Percentiles rank a stretch among this genome's conserved stretches.
These are phyloP conservation scores for Calocera viscosa DNA, from an alignment of 768 basidiomycete species.

Conservation along the genomic window DNA sequence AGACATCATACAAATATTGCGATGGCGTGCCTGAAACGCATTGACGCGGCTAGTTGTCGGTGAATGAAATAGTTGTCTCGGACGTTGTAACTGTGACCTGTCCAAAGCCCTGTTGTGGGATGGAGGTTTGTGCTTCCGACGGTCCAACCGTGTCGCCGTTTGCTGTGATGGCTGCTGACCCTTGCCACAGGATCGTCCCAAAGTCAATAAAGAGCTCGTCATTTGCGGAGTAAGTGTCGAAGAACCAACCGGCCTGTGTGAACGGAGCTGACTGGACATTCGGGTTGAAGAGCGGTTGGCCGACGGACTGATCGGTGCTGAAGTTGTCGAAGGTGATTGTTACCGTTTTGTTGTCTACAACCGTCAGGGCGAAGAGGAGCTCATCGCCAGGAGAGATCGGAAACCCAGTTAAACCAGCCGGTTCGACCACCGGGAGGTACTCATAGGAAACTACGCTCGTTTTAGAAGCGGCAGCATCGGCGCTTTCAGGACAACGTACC, in stretches of 20 bases:
- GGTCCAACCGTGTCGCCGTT: neutral
- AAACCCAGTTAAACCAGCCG: neutral
- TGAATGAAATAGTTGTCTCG: no score
- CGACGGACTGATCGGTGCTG: neutral
- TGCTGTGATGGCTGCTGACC: neutral
- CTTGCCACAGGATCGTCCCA: neutral
- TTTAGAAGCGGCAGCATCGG: no score
- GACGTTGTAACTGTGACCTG: no score
- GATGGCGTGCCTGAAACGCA: no score
- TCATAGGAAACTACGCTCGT: neutral
- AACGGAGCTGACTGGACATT: neutral
- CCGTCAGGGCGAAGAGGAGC: neutral
- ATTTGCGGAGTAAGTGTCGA: neutral
- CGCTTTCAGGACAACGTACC: no score
- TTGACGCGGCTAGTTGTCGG: no score
- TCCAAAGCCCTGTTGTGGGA: no score
- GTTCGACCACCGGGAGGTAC: neutral
- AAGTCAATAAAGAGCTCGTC: neutral
- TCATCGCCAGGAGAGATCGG: neutral
- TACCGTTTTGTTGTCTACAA: neutral
- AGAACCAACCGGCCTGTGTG: neutral
- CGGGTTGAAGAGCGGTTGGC: neutral
- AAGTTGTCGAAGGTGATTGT: neutral
- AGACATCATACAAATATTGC: no score
- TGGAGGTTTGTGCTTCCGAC: neutral